These are phyloP conservation scores for Hibiscus tridactylites DNA, from an alignment of 345 rosid genomes.

Conservation along the genomic window DNA sequence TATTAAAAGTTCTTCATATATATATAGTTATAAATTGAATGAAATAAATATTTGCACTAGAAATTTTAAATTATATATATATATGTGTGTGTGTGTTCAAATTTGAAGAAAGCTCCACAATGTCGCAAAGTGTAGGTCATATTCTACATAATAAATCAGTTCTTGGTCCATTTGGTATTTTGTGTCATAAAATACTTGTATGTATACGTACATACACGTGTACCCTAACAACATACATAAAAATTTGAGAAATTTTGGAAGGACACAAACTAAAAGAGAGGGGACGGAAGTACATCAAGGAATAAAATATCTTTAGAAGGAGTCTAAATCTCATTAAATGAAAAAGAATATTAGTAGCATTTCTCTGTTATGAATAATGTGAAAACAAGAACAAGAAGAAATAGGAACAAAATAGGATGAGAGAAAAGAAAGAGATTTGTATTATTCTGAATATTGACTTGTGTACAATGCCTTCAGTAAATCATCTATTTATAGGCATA, in stretches of 20 bases:
- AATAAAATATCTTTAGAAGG: not conserved
- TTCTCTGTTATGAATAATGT: too few relatives aligned
- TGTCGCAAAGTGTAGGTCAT: not conserved
- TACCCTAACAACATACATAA: not conserved
- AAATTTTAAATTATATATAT: too few relatives aligned
- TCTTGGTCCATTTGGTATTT: not conserved
- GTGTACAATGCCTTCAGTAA: too few relatives aligned
- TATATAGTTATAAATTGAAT: not conserved
- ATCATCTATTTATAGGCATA: too few relatives aligned
- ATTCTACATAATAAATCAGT: not conserved
- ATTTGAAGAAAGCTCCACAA: slow-evolving; percentile 1
- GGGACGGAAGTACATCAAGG: not conserved
- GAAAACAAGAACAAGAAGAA: too few relatives aligned
- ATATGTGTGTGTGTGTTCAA: not conserved
- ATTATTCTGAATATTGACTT: too few relatives aligned
- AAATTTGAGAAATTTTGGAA: not conserved
- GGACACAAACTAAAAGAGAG: not conserved
- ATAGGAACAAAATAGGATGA: too few relatives aligned
- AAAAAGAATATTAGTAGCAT: not conserved
- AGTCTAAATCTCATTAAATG: not conserved
- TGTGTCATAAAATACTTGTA: not conserved
- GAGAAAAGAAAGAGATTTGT: too few relatives aligned
- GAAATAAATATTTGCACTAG: not conserved
- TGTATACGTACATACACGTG: not conserved
- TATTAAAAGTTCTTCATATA: not conserved